Evolutionary conservation across 805 yeast genomes (phyloP).

Genomic region (Nakazawaea anatomiae): DNA sequence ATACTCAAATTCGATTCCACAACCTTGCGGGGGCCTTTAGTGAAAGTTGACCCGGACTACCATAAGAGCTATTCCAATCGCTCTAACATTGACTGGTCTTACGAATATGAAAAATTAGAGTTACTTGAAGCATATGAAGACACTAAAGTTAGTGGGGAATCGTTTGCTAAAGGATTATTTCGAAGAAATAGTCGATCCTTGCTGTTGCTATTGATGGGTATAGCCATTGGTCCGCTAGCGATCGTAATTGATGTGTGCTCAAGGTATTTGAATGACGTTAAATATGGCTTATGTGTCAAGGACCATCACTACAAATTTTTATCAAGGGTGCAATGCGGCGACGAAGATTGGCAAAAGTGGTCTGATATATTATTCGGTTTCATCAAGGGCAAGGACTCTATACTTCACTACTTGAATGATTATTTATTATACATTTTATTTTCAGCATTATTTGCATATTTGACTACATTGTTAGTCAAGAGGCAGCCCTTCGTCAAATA

Average conservation of each 20-base stretch:
- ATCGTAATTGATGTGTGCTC: conserved; percentile 43
- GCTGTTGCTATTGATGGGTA: conserved; percentile 37
- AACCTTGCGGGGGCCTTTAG: neutral
- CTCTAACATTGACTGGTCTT: conserved; percentile 27
- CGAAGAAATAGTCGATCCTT: conserved; percentile 37
- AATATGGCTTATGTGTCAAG: conserved; percentile 44
- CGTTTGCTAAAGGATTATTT: conserved; percentile 13
- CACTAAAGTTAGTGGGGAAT: conserved; percentile 3
- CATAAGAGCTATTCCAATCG: conserved; percentile 13
- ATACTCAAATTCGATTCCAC: neutral
- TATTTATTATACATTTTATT: conserved; percentile 31
- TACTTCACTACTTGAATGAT: conserved; percentile 18
- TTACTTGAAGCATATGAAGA: neutral
- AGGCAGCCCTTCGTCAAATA: conserved; percentile 33
- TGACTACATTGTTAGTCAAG: conserved; percentile 27
- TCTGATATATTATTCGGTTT: conserved; percentile 24
- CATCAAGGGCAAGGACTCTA: conserved; percentile 17
- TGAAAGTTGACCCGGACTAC: neutral
- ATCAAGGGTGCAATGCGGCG: conserved; percentile 26
- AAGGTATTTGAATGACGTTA: conserved; percentile 45
- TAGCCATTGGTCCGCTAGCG: conserved; percentile 42
- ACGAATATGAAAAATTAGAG: conserved; percentile 18
- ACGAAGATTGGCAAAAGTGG: conserved; percentile 24
- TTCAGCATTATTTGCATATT: conserved; percentile 31
- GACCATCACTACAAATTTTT: conserved; percentile 15